Evolutionary conservation across 2,329 filamentous ascomycete genomes (phyloP), one percentile per base, ranked within the genome.

Genomic region (Corniculantispora saksenae): DNA sequence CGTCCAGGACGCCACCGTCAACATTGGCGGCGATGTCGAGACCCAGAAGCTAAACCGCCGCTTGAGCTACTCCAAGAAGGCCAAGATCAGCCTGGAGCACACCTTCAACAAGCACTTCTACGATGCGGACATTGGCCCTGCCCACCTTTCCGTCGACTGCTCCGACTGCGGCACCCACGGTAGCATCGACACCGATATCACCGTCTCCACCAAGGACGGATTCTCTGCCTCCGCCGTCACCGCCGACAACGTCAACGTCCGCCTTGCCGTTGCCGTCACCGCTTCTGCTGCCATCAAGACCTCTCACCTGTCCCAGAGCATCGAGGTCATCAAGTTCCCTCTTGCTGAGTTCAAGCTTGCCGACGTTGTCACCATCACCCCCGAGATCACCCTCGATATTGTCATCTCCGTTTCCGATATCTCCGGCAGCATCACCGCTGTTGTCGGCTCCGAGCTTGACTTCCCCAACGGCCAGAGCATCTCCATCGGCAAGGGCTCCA

Each of bases 21-120:
- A 66, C 53, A 66, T 66, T 48, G 53, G 51, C 51, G 64, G 58
- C 51, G 40, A 27, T 21, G 59, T 53, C 45, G 40, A 50, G 29
- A 48, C 32, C 21, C 51, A 57, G 25, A 38, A 50, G 61, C 51
- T 62, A 3, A 25, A 8, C 64, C 51, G 54, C 29, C 64, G 64
- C 23, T 17, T 43, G 10, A 66, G 64, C 51, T 61, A 62, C 59
- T 51, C 53, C 21, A 61, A 66, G n/a, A 66, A 66, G 51, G 59
- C 55, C 59, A 66, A 66, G 64, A 61, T 66, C 17, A 62, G 45
- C 58, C 64, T 66, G 23, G 64, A 66, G 59, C 64, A 54, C 59
- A 27, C 27, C 58, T 66, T 62, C 25, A 66, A 29, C 64, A 66
- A 63, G 64, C 58, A 62, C 58, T 66, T 66, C 23, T 66, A 66